These are phyloP conservation scores for Leccinum rimulosum DNA, from an alignment of 768 basidiomycete species.

Conservation along the genomic window DNA sequence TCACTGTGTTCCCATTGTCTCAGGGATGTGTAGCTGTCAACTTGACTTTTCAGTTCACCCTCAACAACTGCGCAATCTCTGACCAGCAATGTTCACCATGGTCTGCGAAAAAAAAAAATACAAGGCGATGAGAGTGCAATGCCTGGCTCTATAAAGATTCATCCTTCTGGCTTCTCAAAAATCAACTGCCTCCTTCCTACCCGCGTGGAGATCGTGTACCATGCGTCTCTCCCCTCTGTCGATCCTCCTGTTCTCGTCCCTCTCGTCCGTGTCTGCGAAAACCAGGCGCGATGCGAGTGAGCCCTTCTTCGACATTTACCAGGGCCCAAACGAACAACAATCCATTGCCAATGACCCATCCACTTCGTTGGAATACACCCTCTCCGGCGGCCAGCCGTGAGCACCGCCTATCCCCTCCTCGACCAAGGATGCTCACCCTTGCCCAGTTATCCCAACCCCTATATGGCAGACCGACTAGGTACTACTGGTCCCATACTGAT, in stretches of 20 bases:
- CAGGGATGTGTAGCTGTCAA: neutral
- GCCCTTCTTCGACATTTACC: constrained; percentile 14
- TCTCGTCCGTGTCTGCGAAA: constrained; percentile 4
- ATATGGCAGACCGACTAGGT: constrained; percentile 14
- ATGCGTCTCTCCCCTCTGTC: constrained; percentile 7
- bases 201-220: neutral
- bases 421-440: neutral
- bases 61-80: neutral
- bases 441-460: constrained; percentile 16
- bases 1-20: constrained; percentile 4
- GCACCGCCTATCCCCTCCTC: neutral
- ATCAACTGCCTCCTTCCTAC: constrained; percentile 2
- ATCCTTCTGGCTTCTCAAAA: neutral
- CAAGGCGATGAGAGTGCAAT: neutral
- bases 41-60: neutral
- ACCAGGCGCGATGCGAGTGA: constrained; percentile 9
- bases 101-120: neutral
- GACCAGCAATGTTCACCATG: neutral
- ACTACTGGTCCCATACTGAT: constrained; percentile 13
- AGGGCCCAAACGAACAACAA: constrained; percentile 12
- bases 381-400: constrained; percentile 16
- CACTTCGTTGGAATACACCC: constrained; percentile 14
- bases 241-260: constrained; percentile 6
- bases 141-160: constrained; percentile 4
- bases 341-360: constrained; percentile 11